Conservation (phyloP, 1,284 basidiomycete genomes). For the Fomes fomentarius region DNA sequence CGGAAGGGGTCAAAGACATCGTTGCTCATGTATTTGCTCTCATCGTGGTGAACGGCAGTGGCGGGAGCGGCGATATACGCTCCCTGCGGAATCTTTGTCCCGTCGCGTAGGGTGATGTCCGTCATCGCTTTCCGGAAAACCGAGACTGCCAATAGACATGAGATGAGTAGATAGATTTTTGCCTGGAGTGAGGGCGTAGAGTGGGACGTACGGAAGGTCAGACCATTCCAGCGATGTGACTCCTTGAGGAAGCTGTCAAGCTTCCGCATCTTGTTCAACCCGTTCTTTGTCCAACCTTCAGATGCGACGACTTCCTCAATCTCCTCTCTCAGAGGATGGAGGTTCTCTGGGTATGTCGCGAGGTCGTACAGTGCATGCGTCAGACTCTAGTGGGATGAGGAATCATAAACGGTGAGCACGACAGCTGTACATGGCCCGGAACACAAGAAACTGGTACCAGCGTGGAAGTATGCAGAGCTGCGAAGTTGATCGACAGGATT, state of each 20-base stretch:
- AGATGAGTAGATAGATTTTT: background rate
- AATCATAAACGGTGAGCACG: too few species aligned
- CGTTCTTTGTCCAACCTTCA: constrained; percentile 48
- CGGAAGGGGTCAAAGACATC: constrained; percentile 45
- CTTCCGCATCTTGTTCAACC: constrained; percentile 46
- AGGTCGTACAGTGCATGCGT: constrained; percentile 44
- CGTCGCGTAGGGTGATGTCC: constrained; percentile 42
- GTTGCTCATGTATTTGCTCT: constrained; percentile 42
- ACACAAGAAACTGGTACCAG: too few species aligned
- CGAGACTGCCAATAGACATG: too few species aligned
- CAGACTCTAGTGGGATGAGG: constrained; percentile 32
- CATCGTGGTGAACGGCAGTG: constrained; percentile 42
- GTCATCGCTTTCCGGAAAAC: constrained; percentile 31
- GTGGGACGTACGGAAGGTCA: constrained; percentile 13
- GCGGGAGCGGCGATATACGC: constrained; percentile 43
- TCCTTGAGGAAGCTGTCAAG: constrained; percentile 56
- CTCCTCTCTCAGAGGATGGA: constrained; percentile 46
- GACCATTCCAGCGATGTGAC: constrained; percentile 38
- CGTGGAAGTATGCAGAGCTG: too few species aligned
- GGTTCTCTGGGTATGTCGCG: constrained; percentile 41
- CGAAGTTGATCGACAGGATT: too few species aligned
- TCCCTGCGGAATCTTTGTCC: constrained; percentile 44
- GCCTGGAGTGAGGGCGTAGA: too few species aligned
- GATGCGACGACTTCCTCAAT: constrained; percentile 36
- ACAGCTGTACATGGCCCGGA: too few species aligned